phyloP scores from a whole-genome alignment of 1,284 basidiomycete genomes.

The Ustanciosporium gigantosporum region DNA sequence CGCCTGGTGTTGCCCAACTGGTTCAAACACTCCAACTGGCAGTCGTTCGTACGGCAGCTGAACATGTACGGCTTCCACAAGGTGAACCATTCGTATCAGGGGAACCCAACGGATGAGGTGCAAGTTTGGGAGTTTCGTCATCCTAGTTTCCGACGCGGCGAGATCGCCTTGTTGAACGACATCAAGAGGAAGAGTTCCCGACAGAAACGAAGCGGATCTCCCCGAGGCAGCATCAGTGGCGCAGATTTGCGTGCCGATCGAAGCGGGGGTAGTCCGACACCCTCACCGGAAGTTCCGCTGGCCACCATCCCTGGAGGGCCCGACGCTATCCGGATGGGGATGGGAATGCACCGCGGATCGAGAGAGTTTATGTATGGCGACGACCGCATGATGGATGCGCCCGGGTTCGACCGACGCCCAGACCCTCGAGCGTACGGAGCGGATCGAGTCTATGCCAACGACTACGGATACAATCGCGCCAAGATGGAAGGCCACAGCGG shows the following conservation, averaged over 20 bases:
- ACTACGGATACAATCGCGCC: constrained; percentile 22
- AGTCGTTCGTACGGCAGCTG: constrained; percentile 56
- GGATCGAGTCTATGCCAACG: constrained; percentile 5
- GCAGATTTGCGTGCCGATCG: constrained; percentile 23
- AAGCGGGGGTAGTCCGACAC: constrained; percentile 36
- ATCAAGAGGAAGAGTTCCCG: constrained; percentile 55
- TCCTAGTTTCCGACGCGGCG: constrained; percentile 47
- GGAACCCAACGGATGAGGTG: constrained; percentile 46
- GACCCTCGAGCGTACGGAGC: constrained; percentile 12
- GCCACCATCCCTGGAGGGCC: constrained; percentile 22
- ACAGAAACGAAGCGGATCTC: constrained; percentile 37
- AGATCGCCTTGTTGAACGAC: constrained; percentile 45
- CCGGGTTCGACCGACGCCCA: constrained; percentile 10
- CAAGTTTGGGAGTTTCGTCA: constrained; percentile 58
- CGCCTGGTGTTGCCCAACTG: constrained; percentile 50
- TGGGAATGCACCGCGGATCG: constrained; percentile 7
- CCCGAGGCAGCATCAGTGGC: constrained; percentile 24
- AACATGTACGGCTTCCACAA: constrained; percentile 59
- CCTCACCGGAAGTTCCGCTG: constrained; percentile 35
- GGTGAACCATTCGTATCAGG: constrained; percentile 55
- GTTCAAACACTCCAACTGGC: constrained; percentile 60
- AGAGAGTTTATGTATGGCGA: constrained; percentile 23
- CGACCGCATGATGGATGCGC: constrained; percentile 20
- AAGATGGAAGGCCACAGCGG: constrained; percentile 13
- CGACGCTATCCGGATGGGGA: constrained; percentile 17